Evolutionary conservation across 2,329 filamentous ascomycete genomes (phyloP), one percentile per base, ranked within the genome.

Genomic region (Aspergillus niger): DNA sequence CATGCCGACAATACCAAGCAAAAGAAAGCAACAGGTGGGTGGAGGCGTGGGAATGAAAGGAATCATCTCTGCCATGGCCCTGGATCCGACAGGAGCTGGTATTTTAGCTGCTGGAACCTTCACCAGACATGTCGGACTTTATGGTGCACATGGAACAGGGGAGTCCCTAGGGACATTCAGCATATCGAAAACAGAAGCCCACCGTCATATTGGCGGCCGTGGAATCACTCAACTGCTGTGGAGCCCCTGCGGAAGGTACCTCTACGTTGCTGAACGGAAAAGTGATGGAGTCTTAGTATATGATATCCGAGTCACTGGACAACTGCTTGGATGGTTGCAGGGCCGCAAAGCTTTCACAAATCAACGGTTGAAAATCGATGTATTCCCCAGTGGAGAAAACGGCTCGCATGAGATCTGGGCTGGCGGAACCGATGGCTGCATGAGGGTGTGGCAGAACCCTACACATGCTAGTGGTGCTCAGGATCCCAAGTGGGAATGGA

Each of bases 91-190:
- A 3, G 71, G 67, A 11, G 78, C 81, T 28, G 79, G 80, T 1
- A 70, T 86, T 0, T 74, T 86, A 6, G 86, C 86, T 17, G 84
- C 84, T 0, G 86, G 86, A 5, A 85, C 85, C 0, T 82, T 83
- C 43, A 81, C 81, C 3, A 77, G 85, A n/a, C 74, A 82, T 20
- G 67, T 89, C 10, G 85, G 80, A 2, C 69, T 89, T 7, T 88
- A 86, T 67, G 83, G 79, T 43, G 71, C 77, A 2, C 76, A 79
- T 61, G 80, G 83, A 3, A 70, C 73, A 22, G 84, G 83, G 2
- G 75, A 81, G 26, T 78, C 79, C 32, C 70, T 85, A 8, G 82
- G 82, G 0, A 79, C 81, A 1, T 86, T 88, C 63, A 75, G 76
- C 7, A 71, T 85, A 52, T 71, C 70, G 5, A 77, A 75, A 50